phyloP scores from a whole-genome alignment of 768 basidiomycete species.

The Termitomyces sp. region DNA sequence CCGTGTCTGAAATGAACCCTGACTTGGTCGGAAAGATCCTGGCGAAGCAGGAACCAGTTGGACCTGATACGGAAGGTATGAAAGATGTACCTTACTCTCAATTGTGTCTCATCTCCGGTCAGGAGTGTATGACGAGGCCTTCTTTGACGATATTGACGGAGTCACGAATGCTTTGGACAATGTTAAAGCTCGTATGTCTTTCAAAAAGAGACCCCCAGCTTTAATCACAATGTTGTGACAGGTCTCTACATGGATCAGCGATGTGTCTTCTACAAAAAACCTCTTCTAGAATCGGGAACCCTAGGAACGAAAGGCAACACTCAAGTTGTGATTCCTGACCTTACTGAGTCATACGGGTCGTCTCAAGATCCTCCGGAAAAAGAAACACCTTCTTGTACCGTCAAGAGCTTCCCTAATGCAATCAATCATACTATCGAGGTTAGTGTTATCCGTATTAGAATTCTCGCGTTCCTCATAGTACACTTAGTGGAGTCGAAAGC shows the following conservation, averaged over 20 bases:
- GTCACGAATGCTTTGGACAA: conserved; percentile 99
- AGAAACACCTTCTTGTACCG: conserved; percentile 92
- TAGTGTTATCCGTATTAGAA: conserved; percentile 12
- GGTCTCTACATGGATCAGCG: conserved; percentile 98
- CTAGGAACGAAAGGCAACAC: conserved; percentile 97
- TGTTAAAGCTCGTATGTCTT: conserved; percentile 79
- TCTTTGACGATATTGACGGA: conserved; percentile 85
- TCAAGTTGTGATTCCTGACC: conserved; percentile 89
- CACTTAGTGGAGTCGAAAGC: conserved; percentile 83
- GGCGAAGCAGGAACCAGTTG: conserved; percentile 90
- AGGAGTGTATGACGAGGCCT: conserved; percentile 86
- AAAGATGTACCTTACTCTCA: background rate
- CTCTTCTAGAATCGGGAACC: conserved; percentile 94
- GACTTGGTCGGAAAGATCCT: conserved; percentile 81
- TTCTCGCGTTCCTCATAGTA: background rate
- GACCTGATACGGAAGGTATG: conserved; percentile 87
- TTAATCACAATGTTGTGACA: conserved; percentile 21
- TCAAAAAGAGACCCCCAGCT: background rate
- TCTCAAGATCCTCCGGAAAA: conserved; percentile 99
- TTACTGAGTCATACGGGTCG: conserved; percentile 95
- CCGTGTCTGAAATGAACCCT: conserved; percentile 95
- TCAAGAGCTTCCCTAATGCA: conserved; percentile 98
- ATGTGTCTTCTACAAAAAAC: conserved; percentile 94
- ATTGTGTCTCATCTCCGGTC: conserved; percentile 32
- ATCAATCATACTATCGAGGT: conserved; percentile 98